phyloP scores from a whole-genome alignment of 2,329 filamentous ascomycete species.

The Fusarium phyllophilum region DNA sequence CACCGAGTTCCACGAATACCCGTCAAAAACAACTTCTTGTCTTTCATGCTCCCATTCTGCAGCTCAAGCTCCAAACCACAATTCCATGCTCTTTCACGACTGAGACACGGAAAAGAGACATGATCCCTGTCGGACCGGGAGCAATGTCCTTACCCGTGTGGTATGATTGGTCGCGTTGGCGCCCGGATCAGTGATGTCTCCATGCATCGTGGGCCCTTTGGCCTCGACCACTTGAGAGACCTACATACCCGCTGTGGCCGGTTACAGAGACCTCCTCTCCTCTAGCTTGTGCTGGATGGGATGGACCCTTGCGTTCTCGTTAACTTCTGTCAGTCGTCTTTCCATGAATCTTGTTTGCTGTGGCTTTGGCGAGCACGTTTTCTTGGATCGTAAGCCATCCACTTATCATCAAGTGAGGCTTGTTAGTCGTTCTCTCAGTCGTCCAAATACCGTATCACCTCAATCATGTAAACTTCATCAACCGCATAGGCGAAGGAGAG shows the following conservation, averaged over 20 bases:
- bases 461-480: neutral
- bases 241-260: slow-evolving; percentile 44
- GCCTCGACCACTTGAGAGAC: slow-evolving; percentile 42
- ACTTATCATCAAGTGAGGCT: neutral
- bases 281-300: slow-evolving; percentile 18
- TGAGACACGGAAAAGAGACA: slow-evolving; percentile 33
- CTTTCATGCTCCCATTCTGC: neutral
- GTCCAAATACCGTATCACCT: neutral
- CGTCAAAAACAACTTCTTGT: slow-evolving; percentile 3
- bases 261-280: slow-evolving; percentile 32
- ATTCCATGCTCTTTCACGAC: slow-evolving; percentile 15
- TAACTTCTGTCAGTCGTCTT: neutral
- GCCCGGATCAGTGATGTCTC: slow-evolving; percentile 45
- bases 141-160: slow-evolving; percentile 18
- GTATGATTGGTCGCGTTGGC: slow-evolving; percentile 51
- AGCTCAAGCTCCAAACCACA: slow-evolving; percentile 8
- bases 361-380: slow-evolving; percentile 6
- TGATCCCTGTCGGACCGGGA: slow-evolving; percentile 32
- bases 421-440: neutral
- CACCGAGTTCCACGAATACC: neutral
- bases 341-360: slow-evolving; percentile 9
- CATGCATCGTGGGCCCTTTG: slow-evolving; percentile 39
- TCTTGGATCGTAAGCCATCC: slow-evolving; percentile 8
- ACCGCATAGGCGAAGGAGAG: neutral
- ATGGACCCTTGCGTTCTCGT: slow-evolving; percentile 29